Evolutionary conservation across 2,329 filamentous ascomycete genomes (phyloP), one percentile per base, ranked within the genome.

Genomic region (Mycosphaerella arachidis): DNA sequence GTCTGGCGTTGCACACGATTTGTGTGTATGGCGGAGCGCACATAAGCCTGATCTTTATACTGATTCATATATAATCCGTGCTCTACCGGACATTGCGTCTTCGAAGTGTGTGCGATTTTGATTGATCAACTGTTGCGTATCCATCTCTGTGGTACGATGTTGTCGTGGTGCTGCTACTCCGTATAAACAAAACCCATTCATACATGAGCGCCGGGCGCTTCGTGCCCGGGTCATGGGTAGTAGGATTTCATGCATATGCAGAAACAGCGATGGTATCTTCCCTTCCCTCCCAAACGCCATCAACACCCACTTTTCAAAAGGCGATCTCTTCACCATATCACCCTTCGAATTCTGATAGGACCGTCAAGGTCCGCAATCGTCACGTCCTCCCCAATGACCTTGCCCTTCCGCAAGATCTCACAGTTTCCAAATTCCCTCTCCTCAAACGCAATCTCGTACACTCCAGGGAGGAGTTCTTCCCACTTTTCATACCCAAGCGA

Each of bases 371-470:
- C 73, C 20, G 72, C 68, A 20, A 77, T 58, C 0, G 71, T 66
- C n/a, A 68, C 65, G 20, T 69, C 71, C 8, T 69, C 63, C 8
- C 61, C 63, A 20, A 81, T 58, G 7, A 79, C 72, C 50, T 75
- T 67, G 4, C 80, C 79, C 56, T 75, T 77, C 61, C 81, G 77
- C 62, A 82, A 63, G 6, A 82, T 72, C 61, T 82, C 78, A 10
- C 81, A 74, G 56, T 79, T 70, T 4, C 77, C 77, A n/a, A 72
- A 58, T 43, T 75, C 75, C 27, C 78, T 65, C 66, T 78, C 68
- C 56, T 78, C 73, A 71, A 78, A 82, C 4, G 78, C 72, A 37
- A 81, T 64, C 53, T 73, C 67, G 30, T 79, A 76, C n/a, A 82
- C 67, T 4, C 64, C 62, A 4, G 76, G 75, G 75, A 82, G 79